These are phyloP conservation scores for Biancaea sappan DNA, from an alignment of 306 rosid genomes.

Conservation along the genomic window DNA sequence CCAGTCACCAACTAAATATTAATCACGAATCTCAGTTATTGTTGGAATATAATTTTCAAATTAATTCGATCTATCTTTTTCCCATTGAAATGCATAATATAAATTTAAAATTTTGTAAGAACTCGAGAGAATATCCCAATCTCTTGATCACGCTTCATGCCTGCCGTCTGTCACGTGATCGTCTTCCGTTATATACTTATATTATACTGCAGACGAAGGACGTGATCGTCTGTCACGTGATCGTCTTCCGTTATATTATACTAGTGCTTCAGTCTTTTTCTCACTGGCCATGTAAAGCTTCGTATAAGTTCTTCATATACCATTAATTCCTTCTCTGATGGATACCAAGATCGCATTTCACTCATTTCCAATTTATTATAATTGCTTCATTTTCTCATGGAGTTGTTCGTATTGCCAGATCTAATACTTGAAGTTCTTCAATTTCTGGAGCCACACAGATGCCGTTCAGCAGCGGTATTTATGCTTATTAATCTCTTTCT, in stretches of 20 bases:
- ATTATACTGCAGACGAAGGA: not conserved
- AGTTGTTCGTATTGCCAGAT: not conserved
- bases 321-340: not conserved
- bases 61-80: too few relatives aligned
- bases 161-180: constrained; percentile 7
- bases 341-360: not conserved
- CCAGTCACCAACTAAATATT: too few relatives aligned
- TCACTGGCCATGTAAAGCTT: not conserved
- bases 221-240: constrained; percentile 11
- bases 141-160: not conserved
- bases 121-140: too few relatives aligned
- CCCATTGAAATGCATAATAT: too few relatives aligned
- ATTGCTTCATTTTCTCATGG: not conserved
- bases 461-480: not conserved
- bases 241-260: not conserved
- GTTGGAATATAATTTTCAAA: too few relatives aligned
- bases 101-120: too few relatives aligned
- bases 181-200: not conserved
- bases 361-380: not conserved
- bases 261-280: not conserved
- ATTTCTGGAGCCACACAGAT: not conserved
- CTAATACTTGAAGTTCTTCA: not conserved
- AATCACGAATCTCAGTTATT: too few relatives aligned
- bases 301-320: not conserved
- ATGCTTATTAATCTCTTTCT: too few relatives aligned